Conservation (phyloP, 768 basidiomycete genomes). For the Suillus subaureus region DNA sequence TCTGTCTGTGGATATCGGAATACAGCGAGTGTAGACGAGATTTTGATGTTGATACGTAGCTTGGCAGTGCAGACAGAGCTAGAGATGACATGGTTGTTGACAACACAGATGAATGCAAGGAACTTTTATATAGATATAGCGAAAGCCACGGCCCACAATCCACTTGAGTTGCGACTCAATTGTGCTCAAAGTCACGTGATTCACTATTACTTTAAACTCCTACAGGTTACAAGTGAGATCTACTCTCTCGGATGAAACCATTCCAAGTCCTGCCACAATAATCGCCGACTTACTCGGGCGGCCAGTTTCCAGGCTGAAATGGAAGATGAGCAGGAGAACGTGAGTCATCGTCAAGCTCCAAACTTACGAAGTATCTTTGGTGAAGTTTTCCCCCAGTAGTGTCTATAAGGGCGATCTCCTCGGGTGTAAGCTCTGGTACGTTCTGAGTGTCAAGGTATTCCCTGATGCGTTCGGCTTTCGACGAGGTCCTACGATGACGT, state of each 20-base stretch:
- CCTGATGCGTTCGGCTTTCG: slow-evolving; percentile 33
- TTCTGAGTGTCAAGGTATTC: slow-evolving; percentile 35
- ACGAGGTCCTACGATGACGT: slow-evolving; percentile 31
- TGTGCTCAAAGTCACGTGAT: not conserved
- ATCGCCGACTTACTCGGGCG: slow-evolving; percentile 16
- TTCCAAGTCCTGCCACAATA: not conserved
- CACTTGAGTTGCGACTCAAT: not conserved
- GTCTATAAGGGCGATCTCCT: slow-evolving; percentile 29
- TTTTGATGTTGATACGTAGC: slow-evolving; percentile 32
- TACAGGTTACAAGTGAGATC: not conserved
- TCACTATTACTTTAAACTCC: not conserved
- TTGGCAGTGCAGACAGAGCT: slow-evolving; percentile 27
- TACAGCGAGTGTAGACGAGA: slow-evolving; percentile 79
- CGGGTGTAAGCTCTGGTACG: slow-evolving; percentile 29
- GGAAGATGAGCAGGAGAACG: slow-evolving; percentile 2
- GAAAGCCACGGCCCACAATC: not conserved
- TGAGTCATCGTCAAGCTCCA: not conserved
- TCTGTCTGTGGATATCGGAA: slow-evolving; percentile 85
- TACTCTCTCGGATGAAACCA: not conserved
- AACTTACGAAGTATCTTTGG: slow-evolving; percentile 30
- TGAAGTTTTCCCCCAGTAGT: slow-evolving; percentile 25
- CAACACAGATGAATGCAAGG: slow-evolving; percentile 19
- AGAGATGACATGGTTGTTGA: slow-evolving; percentile 6
- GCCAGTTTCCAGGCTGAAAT: slow-evolving; percentile 19
- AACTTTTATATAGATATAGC: not conserved